phyloP scores from a whole-genome alignment of 2,329 filamentous ascomycete species.

The Sordariomycetes sp. region DNA sequence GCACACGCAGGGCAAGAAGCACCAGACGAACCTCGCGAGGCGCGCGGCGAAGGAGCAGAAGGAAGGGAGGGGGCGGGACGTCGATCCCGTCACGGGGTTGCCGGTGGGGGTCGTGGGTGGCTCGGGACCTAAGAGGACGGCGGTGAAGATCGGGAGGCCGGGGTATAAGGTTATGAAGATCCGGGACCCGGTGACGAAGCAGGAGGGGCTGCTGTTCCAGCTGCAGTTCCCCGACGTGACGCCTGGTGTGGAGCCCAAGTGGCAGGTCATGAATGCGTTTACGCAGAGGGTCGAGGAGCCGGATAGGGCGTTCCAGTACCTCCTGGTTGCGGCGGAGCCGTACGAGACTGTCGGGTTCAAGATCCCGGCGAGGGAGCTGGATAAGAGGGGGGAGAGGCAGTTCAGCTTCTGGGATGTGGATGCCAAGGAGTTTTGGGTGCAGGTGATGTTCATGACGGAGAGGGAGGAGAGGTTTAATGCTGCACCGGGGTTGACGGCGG shows the following conservation, averaged over 20 bases:
- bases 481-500: conserved; percentile 43
- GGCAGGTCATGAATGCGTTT: conserved; percentile 95
- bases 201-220: conserved; percentile 89
- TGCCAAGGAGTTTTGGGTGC: conserved; percentile 93
- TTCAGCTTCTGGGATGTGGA: conserved; percentile 96
- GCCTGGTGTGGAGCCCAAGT: conserved; percentile 60
- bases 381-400: conserved; percentile 74
- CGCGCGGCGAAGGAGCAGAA: conserved; percentile 92
- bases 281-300: conserved; percentile 92
- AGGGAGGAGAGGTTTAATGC: conserved; percentile 77
- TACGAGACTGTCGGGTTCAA: conserved; percentile 98
- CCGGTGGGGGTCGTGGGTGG: conserved; percentile 63
- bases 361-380: conserved; percentile 83
- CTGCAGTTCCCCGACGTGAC: conserved; percentile 88
- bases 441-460: conserved; percentile 97
- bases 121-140: conserved; percentile 56
- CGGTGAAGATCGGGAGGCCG: conserved; percentile 89
- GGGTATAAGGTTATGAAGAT: conserved; percentile 98
- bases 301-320: conserved; percentile 88
- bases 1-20: conserved; percentile 96
- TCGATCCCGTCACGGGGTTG: conserved; percentile 55
- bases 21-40: conserved; percentile 94
- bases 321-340: conserved; percentile 88
- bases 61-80: conserved; percentile 54
- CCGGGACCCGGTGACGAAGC: conserved; percentile 73